Conservation (phyloP, 805 yeast genomes). For the Blastobotrys muscicola region DNA sequence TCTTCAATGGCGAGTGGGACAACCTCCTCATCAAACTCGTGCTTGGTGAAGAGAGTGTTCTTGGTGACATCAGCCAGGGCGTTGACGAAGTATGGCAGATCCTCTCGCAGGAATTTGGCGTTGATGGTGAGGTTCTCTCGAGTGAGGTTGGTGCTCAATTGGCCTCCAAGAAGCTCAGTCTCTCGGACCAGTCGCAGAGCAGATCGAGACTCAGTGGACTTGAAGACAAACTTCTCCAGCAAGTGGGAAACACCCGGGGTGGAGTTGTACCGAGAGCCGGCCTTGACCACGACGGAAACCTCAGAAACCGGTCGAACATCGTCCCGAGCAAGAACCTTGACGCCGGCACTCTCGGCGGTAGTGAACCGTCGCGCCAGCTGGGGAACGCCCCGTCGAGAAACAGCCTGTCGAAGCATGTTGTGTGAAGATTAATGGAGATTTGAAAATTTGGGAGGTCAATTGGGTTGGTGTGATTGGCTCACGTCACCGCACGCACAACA, state of each 20-base stretch:
- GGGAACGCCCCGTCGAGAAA: not conserved
- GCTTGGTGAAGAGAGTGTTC: conserved; percentile 66
- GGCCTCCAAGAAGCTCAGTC: conserved; percentile 87
- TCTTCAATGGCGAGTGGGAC: conserved; percentile 69
- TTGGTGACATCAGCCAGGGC: conserved; percentile 63
- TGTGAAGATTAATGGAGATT: not conserved
- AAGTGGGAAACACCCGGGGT: conserved; percentile 80
- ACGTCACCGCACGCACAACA: too few species aligned
- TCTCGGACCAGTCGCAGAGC: conserved; percentile 92
- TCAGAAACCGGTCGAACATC: conserved; percentile 64
- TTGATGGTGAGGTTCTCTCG: conserved; percentile 78
- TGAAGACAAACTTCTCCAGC: conserved; percentile 71
- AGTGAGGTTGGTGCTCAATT: conserved; percentile 55
- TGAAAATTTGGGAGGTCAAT: too few species aligned
- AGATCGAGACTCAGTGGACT: conserved; percentile 69
- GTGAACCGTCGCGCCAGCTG: conserved; percentile 16
- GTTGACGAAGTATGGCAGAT: conserved; percentile 85
- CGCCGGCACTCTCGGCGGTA: conserved; percentile 21
- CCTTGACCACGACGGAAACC: conserved; percentile 71
- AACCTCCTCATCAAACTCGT: conserved; percentile 76
- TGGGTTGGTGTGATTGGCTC: too few species aligned
- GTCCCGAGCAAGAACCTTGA: conserved; percentile 25
- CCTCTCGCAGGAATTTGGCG: conserved; percentile 76
- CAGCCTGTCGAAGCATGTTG: not conserved
- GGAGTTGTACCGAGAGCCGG: conserved; percentile 66